Conservation (phyloP, 768 basidiomycete species). For the Lactarius sanguifluus region DNA sequence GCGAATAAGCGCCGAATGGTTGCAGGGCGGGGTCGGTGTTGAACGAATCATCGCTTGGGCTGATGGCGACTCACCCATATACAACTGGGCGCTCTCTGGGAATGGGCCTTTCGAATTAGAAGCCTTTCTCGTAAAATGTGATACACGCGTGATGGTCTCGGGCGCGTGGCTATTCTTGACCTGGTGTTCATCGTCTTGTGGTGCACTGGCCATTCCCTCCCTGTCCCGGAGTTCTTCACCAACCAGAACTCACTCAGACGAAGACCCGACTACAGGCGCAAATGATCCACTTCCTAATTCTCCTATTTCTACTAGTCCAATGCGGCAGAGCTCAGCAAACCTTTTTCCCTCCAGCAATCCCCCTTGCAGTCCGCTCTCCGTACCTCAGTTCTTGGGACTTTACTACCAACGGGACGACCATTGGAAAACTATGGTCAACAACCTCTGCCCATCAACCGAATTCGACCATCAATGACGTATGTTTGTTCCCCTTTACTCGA, state of each 20-base stretch:
- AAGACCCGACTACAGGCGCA: neutral
- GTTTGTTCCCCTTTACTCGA: neutral
- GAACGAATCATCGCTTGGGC: neutral
- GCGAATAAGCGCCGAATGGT: neutral
- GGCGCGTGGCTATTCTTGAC: neutral
- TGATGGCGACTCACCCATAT: neutral
- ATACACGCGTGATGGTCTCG: neutral
- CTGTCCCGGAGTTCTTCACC: neutral
- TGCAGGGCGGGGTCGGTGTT: neutral
- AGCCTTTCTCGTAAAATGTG: neutral
- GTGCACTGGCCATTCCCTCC: neutral
- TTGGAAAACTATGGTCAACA: constrained; percentile 27
- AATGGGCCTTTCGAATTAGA: neutral
- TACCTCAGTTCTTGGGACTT: constrained; percentile 32
- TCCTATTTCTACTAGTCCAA: neutral
- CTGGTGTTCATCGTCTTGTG: neutral
- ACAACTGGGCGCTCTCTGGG: neutral
- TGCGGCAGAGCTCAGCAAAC: constrained; percentile 15
- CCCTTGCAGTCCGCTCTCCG: constrained; percentile 34
- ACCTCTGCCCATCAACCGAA: constrained; percentile 16
- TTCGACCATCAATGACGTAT: neutral
- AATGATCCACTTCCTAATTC: neutral
- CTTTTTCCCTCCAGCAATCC: constrained; percentile 31
- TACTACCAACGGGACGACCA: constrained; percentile 5
- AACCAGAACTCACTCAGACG: neutral